Evolutionary conservation across 164 flowering plant genomes (phyloP).

Genomic region (Taxillus chinensis): DNA sequence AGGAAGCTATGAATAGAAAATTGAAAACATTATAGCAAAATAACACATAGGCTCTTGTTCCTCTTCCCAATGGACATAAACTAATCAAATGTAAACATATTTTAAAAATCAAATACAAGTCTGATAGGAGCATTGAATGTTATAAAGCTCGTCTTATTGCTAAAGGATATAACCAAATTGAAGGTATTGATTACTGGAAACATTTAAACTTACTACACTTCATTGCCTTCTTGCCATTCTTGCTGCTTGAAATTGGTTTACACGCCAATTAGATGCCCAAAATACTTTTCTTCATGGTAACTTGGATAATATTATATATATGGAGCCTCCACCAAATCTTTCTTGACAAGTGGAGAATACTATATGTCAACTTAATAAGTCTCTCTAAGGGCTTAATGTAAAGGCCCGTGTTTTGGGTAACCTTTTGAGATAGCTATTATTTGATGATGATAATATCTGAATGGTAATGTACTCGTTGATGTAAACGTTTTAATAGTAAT

Average conservation of each 20-base stretch:
- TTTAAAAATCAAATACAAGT: neutral
- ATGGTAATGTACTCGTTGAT: too few relatives aligned
- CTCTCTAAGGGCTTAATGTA: too few relatives aligned
- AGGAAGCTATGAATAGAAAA: neutral
- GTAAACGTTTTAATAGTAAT: too few relatives aligned
- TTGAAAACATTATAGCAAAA: neutral
- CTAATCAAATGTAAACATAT: neutral
- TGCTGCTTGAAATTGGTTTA: neutral
- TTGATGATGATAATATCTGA: too few relatives aligned
- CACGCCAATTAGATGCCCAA: neutral
- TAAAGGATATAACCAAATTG: neutral
- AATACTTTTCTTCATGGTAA: too few relatives aligned
- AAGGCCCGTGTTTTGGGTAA: too few relatives aligned
- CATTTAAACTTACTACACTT: slow-evolving; percentile 4
- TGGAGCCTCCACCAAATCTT: too few relatives aligned
- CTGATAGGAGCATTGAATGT: neutral
- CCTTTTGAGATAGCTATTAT: too few relatives aligned
- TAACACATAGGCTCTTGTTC: slow-evolving; percentile 3
- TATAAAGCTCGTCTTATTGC: too few relatives aligned
- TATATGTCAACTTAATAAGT: too few relatives aligned
- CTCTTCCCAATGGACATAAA: slow-evolving; percentile 1
- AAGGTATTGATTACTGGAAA: neutral
- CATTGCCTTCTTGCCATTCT: neutral
- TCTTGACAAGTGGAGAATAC: too few relatives aligned
- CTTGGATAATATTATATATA: too few relatives aligned